phyloP scores from a whole-genome alignment of 163 green algal species.

The Trebouxia gelatinosa region DNA sequence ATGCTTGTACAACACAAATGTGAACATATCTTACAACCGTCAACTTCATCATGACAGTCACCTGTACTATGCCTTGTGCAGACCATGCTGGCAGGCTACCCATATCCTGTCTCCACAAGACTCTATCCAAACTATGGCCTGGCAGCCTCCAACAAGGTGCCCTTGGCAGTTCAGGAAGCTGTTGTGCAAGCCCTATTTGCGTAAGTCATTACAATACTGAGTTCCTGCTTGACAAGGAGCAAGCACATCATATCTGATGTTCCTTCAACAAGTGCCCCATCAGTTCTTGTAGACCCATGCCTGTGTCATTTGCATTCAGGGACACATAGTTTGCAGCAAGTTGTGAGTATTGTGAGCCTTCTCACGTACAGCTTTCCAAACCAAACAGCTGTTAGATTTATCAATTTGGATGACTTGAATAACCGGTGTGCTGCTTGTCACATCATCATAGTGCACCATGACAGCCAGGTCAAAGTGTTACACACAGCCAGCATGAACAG shows the following conservation, averaged over 20 bases:
- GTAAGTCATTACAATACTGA: background rate
- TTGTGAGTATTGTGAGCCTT: no score
- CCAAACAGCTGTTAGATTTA: background rate
- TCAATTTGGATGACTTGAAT: background rate
- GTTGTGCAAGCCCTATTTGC: background rate
- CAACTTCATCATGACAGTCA: no score
- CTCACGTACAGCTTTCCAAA: no score
- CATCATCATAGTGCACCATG: background rate
- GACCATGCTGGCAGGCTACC: background rate
- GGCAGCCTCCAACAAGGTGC: background rate
- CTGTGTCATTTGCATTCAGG: no score
- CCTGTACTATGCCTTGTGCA: background rate
- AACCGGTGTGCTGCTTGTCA: background rate
- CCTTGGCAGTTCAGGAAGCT: background rate
- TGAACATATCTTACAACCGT: no score
- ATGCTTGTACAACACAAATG: background rate
- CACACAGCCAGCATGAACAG: background rate
- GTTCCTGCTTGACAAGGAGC: no score
- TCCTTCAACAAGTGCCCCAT: background rate
- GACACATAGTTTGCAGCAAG: no score
- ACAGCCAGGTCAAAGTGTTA: no score
- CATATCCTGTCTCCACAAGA: background rate
- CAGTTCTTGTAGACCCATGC: background rate
- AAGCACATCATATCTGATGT: no score
- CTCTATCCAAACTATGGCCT: slow-evolving; percentile 22